These are phyloP conservation scores for Artemisia argyi DNA, from an alignment of 129 eudicot species.

Conservation along the genomic window DNA sequence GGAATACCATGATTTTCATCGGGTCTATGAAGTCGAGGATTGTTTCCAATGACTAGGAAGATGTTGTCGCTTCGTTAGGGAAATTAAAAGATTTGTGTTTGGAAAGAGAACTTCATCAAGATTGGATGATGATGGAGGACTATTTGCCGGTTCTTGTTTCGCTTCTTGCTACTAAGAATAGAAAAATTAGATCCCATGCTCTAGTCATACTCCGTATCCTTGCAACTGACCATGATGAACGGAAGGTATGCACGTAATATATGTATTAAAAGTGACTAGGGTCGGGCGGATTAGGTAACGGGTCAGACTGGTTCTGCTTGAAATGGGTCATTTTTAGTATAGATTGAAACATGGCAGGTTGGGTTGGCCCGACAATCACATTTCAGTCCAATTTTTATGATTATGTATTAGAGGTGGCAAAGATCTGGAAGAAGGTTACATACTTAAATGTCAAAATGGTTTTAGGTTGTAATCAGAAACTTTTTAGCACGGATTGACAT, in stretches of 20 bases:
- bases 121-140: slow-evolving; percentile 56
- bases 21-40: slow-evolving; percentile 47
- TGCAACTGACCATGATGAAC: slow-evolving; percentile 41
- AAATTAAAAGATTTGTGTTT: slow-evolving; percentile 33
- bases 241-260: slow-evolving; percentile 38
- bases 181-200: slow-evolving; percentile 28
- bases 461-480: too few species aligned
- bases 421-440: too few species aligned
- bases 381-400: neutral
- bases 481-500: too few species aligned
- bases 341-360: neutral
- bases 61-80: slow-evolving; percentile 32
- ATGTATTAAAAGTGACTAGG: neutral
- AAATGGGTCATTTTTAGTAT: neutral
- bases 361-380: neutral
- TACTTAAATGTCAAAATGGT: too few species aligned
- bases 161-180: slow-evolving; percentile 40
- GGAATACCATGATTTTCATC: slow-evolving; percentile 49
- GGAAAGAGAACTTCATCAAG: slow-evolving; percentile 45
- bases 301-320: neutral
- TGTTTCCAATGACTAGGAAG: slow-evolving; percentile 41
- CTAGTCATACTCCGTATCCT: slow-evolving; percentile 40
- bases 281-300: neutral
- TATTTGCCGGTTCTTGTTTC: slow-evolving; percentile 43
- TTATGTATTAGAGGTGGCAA: too few species aligned